A percentile compares a stretch with the other conserved stretches of the same genome.
phyloP scores from a whole-genome alignment of 2,329 filamentous ascomycete species.

The Pochonia chlamydosporia region DNA sequence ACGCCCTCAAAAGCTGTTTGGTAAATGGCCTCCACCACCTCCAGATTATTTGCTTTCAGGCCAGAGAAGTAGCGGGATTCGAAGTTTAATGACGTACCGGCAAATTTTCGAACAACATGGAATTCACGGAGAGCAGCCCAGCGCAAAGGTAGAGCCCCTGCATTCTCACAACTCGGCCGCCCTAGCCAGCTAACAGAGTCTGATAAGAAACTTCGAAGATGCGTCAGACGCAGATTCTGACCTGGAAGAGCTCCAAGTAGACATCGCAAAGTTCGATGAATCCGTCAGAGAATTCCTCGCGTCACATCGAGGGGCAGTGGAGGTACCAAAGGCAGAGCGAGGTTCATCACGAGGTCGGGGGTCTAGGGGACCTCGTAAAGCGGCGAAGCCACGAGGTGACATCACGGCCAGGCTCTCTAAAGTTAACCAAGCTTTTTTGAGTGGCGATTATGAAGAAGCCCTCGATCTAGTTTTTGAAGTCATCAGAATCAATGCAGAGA shows the following conservation, averaged over 20 bases:
- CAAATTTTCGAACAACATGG: neutral
- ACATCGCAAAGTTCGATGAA: constrained; percentile 37
- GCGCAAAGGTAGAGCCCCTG: neutral
- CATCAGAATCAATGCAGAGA: constrained; percentile 63
- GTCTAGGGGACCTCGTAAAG: constrained; percentile 46
- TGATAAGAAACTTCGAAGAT: constrained; percentile 16
- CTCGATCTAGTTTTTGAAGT: constrained; percentile 55
- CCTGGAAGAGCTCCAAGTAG: constrained; percentile 35
- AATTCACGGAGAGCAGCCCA: neutral
- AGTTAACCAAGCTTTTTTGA: constrained; percentile 63
- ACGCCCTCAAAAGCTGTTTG: no score
- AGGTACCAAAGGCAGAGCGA: constrained; percentile 12
- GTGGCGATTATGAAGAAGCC: constrained; percentile 54
- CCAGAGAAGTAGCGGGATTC: no score
- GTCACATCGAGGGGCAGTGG: constrained; percentile 25
- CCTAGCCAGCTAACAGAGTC: no score
- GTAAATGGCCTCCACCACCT: no score
- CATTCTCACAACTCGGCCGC: no score
- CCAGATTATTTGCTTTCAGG: no score
- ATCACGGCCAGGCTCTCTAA: constrained; percentile 62
- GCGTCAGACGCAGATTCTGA: constrained; percentile 39
- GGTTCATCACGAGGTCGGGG: constrained; percentile 21
- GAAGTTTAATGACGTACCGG: neutral
- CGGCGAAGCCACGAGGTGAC: constrained; percentile 63
- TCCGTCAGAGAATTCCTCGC: constrained; percentile 35